phyloP scores from a whole-genome alignment of 306 rosid species.

The Lathyrus oleraceus region DNA sequence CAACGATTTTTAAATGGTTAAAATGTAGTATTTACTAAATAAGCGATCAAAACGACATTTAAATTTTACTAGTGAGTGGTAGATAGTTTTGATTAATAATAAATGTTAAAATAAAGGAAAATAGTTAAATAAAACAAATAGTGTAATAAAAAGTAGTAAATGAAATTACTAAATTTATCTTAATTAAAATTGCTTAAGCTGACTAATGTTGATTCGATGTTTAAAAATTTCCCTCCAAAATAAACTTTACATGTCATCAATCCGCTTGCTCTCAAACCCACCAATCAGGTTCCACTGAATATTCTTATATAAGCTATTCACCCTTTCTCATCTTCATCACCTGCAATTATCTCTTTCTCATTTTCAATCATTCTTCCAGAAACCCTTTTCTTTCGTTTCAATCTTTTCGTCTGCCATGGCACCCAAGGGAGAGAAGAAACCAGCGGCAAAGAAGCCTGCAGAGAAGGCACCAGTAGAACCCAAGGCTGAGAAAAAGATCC shows the following conservation, averaged over 20 bases:
- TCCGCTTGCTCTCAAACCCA: conserved; percentile 13
- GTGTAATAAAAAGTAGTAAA: no score
- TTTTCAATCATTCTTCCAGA: background rate
- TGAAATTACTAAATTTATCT: no score
- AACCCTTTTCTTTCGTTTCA: no score
- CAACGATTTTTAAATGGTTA: no score
- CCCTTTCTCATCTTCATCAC: background rate
- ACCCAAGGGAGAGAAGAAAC: conserved; percentile 45
- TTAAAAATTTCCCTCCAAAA: conserved; percentile 32
- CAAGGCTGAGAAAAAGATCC: conserved; percentile 45
- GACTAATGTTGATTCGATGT: no score
- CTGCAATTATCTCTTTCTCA: background rate
- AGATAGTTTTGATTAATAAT: no score
- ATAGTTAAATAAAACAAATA: no score
- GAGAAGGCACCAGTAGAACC: conserved; percentile 41
- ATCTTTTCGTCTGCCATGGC: conserved; percentile 17
- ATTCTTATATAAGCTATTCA: conserved; percentile 23
- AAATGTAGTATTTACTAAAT: no score
- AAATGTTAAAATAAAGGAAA: no score
- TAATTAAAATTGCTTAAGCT: no score
- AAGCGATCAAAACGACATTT: no score
- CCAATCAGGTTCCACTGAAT: conserved; percentile 26
- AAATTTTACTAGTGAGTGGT: no score
- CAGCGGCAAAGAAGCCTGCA: conserved; percentile 46
- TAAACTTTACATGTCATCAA: conserved; percentile 30